Evolutionary conservation across 2,329 filamentous ascomycete species (phyloP), one percentile per base, ranked within the genome.

Genomic region (Ophiostoma montium): DNA sequence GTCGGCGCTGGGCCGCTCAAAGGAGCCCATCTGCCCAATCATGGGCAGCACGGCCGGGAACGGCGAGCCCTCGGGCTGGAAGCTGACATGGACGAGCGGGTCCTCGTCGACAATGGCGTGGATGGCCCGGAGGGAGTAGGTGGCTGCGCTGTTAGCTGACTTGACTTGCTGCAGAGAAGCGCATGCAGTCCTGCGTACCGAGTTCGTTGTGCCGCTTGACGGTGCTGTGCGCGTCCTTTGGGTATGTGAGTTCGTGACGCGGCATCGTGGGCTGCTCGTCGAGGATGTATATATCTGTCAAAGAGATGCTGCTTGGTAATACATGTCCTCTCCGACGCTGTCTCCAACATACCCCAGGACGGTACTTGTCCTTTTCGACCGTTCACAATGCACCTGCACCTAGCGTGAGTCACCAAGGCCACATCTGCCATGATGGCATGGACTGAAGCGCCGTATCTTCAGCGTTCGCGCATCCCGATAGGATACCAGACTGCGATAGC

Each of bases 1-100:
- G 47, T 71, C 70, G 15, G 77, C 71, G 48, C 74, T 80, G 5
- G 81, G 81, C 0, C 69, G 66, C 9, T 70, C 70, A 61, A 82
- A 92, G 21, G 80, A 84, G 12, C 79, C 84, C 73, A 92, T 84
- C 57, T 85, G 80, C 47, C 85, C 86, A 58, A 94, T 85, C 86
- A 94, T 90, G 53, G 87, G 87, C 2, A 94, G 72, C 48, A 82
- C 80, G 47, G 78, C 76, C 3, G 86, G 86, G 60, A 89, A 92
- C 1, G 83, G 80, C 48, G 79, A 76, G 41, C 70, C 65, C 0
- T 73, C 68, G 5, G 72, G 65, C 46, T 73, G 76, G 71, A 94
- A 94, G 54, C 86, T 87, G 58, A 94, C 80, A 65, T 94, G 82
- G 15, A 92, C 71, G 46, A 94, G 74, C 35, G 77, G 78, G n/a